Conservation (phyloP, 305 asterid genomes). For the Euphrasia arctica region DNA sequence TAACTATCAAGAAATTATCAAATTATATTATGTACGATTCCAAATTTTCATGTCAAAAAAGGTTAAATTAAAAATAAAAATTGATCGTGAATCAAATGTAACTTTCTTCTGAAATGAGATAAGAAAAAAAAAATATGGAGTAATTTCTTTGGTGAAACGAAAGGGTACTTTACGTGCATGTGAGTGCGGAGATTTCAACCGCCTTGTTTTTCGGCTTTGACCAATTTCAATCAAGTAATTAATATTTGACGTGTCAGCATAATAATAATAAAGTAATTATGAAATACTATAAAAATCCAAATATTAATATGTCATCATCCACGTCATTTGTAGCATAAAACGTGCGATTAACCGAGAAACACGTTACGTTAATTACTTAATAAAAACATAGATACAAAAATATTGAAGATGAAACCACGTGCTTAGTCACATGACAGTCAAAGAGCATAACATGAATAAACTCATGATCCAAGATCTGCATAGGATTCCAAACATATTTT, state of each 20-base stretch:
- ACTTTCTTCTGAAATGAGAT: too few relatives aligned
- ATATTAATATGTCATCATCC: conserved; percentile 7
- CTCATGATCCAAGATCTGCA: conserved; percentile 52
- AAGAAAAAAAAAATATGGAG: too few relatives aligned
- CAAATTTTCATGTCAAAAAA: too few relatives aligned
- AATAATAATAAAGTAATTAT: not conserved
- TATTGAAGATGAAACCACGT: conserved; percentile 47
- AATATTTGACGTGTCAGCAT: not conserved
- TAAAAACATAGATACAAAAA: conserved; percentile 4
- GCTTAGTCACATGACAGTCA: conserved; percentile 55
- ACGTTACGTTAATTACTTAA: not conserved
- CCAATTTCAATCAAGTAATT: not conserved
- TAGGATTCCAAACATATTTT: conserved; percentile 37
- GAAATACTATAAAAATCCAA: not conserved
- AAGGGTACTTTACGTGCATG: not conserved
- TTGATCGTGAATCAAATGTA: too few relatives aligned
- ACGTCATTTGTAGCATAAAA: not conserved
- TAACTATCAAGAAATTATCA: too few relatives aligned
- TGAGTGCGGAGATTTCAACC: not conserved
- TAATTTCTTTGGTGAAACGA: too few relatives aligned
- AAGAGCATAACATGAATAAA: conserved; percentile 26
- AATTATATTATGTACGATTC: too few relatives aligned
- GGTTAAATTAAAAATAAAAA: too few relatives aligned
- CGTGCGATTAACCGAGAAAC: conserved; percentile 1
- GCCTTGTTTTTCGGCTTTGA: not conserved